A percentile compares a stretch with the other conserved stretches of the same genome.
Conservation (phyloP, 139 green algal genomes). For the Raphidocelis subcapitata region DNA sequence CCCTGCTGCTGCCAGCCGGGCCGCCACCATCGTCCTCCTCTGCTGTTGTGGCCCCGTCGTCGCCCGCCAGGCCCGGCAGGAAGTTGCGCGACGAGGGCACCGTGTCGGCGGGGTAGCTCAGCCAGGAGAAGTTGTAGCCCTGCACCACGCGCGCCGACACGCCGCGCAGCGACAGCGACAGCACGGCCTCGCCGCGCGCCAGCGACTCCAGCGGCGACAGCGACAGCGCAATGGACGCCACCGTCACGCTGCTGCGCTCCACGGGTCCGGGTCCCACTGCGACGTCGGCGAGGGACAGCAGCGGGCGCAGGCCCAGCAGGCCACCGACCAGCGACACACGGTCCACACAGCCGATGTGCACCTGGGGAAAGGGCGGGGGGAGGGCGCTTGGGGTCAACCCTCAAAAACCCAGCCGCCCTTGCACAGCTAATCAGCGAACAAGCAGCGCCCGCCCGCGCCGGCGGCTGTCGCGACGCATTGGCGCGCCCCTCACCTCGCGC, state of each 20-base stretch:
- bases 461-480: background rate
- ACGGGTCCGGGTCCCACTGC: slow-evolving; percentile 34
- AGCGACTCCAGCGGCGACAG: slow-evolving; percentile 14
- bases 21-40: no score
- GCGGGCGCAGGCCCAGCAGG: slow-evolving; percentile 30
- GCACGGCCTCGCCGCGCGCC: slow-evolving; percentile 10
- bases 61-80: slow-evolving; percentile 65
- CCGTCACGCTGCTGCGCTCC: slow-evolving; percentile 34
- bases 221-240: slow-evolving; percentile 1
- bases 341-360: background rate
- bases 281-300: slow-evolving; percentile 27
- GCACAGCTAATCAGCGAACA: no score
- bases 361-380: no score
- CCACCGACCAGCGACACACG: slow-evolving; percentile 24
- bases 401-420: no score
- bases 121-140: slow-evolving; percentile 74
- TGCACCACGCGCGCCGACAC: slow-evolving; percentile 60
- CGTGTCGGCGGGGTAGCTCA: slow-evolving; percentile 86
- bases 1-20: no score
- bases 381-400: no score
- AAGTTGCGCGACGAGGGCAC: slow-evolving; percentile 58
- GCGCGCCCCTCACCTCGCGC: slow-evolving; percentile 8
- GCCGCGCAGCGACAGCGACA: background rate
- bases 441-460: background rate
- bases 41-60: no score